Evolutionary conservation across 495 filamentous ascomycete genomes (phyloP).

Genomic region (Tuber umbilicatum): DNA sequence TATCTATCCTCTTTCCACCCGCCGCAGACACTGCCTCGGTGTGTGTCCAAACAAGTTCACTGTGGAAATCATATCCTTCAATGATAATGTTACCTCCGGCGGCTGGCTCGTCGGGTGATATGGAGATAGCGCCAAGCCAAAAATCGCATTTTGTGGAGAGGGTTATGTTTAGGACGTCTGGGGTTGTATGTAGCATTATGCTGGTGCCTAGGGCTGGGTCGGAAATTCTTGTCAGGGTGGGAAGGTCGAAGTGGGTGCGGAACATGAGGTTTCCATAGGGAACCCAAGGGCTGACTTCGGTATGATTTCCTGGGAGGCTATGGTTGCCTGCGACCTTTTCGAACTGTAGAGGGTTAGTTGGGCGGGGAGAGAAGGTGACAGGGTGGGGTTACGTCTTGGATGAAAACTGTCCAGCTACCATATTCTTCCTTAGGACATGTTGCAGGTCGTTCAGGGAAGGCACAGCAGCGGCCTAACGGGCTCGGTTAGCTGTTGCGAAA

Average conservation of each 20-base stretch:
- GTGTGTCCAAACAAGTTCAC: not conserved
- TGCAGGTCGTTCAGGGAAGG: not conserved
- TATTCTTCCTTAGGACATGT: not conserved
- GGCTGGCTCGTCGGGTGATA: not conserved
- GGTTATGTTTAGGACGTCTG: not conserved
- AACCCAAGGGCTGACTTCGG: not conserved
- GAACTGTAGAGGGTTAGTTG: not conserved
- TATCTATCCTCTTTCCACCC: not conserved
- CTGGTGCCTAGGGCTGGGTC: not conserved
- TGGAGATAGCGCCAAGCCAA: not conserved
- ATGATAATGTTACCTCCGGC: not conserved
- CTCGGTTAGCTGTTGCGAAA: not conserved
- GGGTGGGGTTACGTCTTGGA: not conserved
- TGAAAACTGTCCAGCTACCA: not conserved
- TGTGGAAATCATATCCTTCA: constrained; percentile 1
- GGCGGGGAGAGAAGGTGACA: not conserved
- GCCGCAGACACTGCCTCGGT: not conserved
- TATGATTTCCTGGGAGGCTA: not conserved
- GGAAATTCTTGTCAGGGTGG: not conserved
- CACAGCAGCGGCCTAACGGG: not conserved
- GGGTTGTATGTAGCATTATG: not conserved
- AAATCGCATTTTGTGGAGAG: constrained; percentile 1
- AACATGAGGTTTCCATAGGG: not conserved
- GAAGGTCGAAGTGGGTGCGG: not conserved
- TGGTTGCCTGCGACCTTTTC: not conserved